Percentiles rank a stretch among this genome's conserved stretches.
Conservation (phyloP, 2,329 filamentous ascomycete species). For the Fusarium sp. region DNA sequence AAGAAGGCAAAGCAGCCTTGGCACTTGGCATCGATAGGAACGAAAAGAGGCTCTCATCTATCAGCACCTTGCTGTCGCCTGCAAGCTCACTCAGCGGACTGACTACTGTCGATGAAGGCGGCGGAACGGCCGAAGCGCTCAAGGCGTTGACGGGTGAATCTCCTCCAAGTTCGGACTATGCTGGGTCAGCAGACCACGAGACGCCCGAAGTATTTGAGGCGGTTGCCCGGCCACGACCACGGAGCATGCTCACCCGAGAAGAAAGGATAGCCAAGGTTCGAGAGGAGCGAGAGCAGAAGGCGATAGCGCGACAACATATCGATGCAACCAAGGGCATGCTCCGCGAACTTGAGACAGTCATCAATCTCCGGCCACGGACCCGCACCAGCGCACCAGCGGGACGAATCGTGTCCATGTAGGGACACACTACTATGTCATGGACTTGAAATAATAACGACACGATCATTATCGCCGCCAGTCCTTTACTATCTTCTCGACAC, state of each 20-base stretch:
- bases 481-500: slow-evolving; percentile 14
- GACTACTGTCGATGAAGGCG: slow-evolving; percentile 71
- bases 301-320: slow-evolving; percentile 78
- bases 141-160: slow-evolving; percentile 83
- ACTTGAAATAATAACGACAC: slow-evolving; percentile 22
- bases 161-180: slow-evolving; percentile 67
- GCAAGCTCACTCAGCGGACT: slow-evolving; percentile 77
- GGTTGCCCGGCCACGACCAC: slow-evolving; percentile 80
- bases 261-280: slow-evolving; percentile 91
- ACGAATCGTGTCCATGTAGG: slow-evolving; percentile 63
- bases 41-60: slow-evolving; percentile 77
- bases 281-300: slow-evolving; percentile 85
- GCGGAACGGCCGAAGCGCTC: slow-evolving; percentile 73
- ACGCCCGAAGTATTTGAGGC: slow-evolving; percentile 92
- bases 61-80: slow-evolving; percentile 73
- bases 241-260: slow-evolving; percentile 83
- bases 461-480: slow-evolving; percentile 20
- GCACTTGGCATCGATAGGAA: slow-evolving; percentile 87
- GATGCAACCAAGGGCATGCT: slow-evolving; percentile 93
- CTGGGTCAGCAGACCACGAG: slow-evolving; percentile 72
- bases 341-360: slow-evolving; percentile 91
- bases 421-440: slow-evolving; percentile 15
- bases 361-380: slow-evolving; percentile 68
- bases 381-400: slow-evolving; percentile 56
- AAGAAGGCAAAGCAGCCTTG: slow-evolving; percentile 87